Conservation (phyloP, 441 rosid species). For the Arabidopsis lyrata region DNA sequence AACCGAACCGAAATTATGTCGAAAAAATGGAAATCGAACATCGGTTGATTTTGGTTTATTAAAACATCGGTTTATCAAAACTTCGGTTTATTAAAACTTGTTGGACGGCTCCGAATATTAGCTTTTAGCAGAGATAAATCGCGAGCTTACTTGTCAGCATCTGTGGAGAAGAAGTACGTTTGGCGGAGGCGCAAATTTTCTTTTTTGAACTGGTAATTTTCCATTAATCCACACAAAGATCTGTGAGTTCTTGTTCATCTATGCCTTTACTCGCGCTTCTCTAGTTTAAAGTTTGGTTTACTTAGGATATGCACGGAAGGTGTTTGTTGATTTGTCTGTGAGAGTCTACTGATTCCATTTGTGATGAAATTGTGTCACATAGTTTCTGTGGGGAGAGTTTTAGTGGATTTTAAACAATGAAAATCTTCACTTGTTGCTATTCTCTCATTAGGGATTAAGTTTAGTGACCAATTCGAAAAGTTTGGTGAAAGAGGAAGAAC, state of each 20-base stretch:
- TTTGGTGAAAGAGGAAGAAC: slow-evolving; percentile 13
- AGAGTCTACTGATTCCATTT: neutral
- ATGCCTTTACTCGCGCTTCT: neutral
- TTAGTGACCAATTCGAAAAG: neutral
- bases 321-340: slow-evolving; percentile 38
- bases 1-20: neutral
- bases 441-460: slow-evolving; percentile 3
- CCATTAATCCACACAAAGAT: neutral
- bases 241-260: slow-evolving; percentile 1
- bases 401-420: neutral
- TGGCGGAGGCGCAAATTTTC: slow-evolving; percentile 4
- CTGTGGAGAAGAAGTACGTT: neutral
- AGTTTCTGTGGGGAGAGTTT: slow-evolving; percentile 1
- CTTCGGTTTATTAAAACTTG: neutral
- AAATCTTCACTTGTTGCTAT: slow-evolving; percentile 4
- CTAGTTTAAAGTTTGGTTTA: neutral
- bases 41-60: slow-evolving; percentile 2
- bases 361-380: slow-evolving; percentile 15
- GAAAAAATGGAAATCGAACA: neutral
- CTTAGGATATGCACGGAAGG: slow-evolving; percentile 26
- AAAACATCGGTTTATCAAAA: too few species aligned
- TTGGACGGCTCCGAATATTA: neutral
- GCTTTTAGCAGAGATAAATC: neutral
- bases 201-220: neutral
- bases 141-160: slow-evolving; percentile 6